Base-by-base conservation (phyloP, 441 rosid genomes). In the Erodium moschatum region DNA sequence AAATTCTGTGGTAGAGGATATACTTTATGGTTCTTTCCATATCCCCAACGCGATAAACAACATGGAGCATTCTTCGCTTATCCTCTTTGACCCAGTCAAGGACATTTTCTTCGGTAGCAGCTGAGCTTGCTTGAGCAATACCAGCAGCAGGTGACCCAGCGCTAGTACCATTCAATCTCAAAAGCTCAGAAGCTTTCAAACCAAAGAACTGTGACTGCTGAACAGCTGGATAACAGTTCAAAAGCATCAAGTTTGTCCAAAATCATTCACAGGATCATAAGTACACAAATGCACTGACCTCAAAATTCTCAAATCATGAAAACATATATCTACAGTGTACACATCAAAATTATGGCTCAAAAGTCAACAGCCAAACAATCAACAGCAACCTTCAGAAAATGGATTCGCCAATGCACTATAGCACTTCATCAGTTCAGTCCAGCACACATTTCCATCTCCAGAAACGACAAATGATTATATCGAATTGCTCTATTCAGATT, bases 21-120 rank as follows among this genome's bases (percentile, higher is more conserved):
- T 56, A 56, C 63, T 56, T 56, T 56, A 56, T 56, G 11, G 63
- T 56, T 19, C 63, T 56, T 56, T 56, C 63, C 63, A 56, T 18
- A 56, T 56, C 63, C 29, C 63, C 63, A 19, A 56, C 63, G 63
- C 63, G 63, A 56, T 56, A 56, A 56, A 56, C 63, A 56, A 56
- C 63, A 10, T 56, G 63, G 29, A 56, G 63, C 63, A 56, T 56
- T 56, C 63, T 56, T 56, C 63, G 63, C 27, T 56, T 56, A 20
- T 56, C 63, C 29, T 56, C 29, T 56, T 56, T 56, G 63, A 56
- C 63, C 63, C 63, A 56, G 27, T 19, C 63, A 1, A 56, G 63
- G 11, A 19, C 24, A 56, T 56, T 56, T 19, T 56, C 63, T 56
- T 56, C 21, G 29, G 63, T 56, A 18, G 63, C 63, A 56, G 63